Base-by-base conservation (phyloP, 441 rosid species). In the Adansonia gregorii region DNA sequence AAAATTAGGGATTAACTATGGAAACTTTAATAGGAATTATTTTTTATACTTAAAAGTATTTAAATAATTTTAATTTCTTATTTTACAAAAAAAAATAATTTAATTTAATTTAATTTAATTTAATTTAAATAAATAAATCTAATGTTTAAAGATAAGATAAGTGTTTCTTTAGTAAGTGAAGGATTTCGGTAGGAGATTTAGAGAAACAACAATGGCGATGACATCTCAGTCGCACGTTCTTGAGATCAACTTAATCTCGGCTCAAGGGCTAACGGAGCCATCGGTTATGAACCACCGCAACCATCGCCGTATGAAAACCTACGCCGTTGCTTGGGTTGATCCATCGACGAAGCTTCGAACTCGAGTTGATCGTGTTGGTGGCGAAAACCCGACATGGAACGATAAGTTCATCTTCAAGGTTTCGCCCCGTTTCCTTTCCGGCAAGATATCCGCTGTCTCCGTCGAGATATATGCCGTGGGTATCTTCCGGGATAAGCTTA, bases 231-330 rank as follows among this genome's bases (percentile, higher is more conserved):
- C 39, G 39, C 39, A 35, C 39, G 80, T 93, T 67, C 82, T 95
- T 12, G 97, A 95, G 88, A 86, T 93, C 82, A 90, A 86, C 85
- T 86, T 95, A 76, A 95, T 92, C 82, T 92, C 99, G 2, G 99
- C 99, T n/a, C 98, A 95, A 86, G 91, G 90, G 15, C 82, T 93
- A 11, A 89, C 88, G 82, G 87, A 89, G n/a, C 89, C 90, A 0
- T 78, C 92, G 22, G 77, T 88, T 3, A 86, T 82, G 66, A 41
- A 41, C 45, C 80, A 82, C 61, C 88, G 39, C 39, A 35, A 35
- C 39, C 39, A 51, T 3, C 60, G 90, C 78, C 84, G 83, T 31
- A 69, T 89, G 81, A 87, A 90, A 79, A 91, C 93, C 1, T 93
- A 95, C 85, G 94, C 97, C 15, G 60, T 90, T 0, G 90, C 84